Evolutionary conservation across 2,329 filamentous ascomycete genomes (phyloP).

Genomic region (Xylariaceae sp.): DNA sequence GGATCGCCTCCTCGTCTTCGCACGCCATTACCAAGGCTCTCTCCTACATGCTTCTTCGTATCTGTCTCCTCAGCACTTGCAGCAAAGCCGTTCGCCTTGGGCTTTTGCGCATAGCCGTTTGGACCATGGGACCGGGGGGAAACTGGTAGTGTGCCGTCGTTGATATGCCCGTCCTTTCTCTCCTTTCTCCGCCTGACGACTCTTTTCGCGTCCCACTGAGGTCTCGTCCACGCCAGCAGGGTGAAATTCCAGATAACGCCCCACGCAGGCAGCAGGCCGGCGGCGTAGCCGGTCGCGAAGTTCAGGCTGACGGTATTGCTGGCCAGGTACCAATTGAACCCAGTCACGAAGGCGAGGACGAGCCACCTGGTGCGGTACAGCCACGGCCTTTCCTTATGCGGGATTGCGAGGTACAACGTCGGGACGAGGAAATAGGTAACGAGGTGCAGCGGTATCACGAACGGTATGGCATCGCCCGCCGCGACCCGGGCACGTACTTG

Average conservation of each 20-base stretch:
- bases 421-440: slow-evolving; percentile 45
- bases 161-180: not conserved
- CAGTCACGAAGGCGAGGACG: slow-evolving; percentile 39
- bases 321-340: slow-evolving; percentile 41
- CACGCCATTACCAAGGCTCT: slow-evolving; percentile 1
- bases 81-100: not conserved
- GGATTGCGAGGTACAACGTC: slow-evolving; percentile 50
- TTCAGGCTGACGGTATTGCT: slow-evolving; percentile 44
- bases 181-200: slow-evolving; percentile 34
- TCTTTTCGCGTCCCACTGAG: slow-evolving; percentile 53
- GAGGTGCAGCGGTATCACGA: slow-evolving; percentile 49
- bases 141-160: not conserved
- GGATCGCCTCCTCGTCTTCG: slow-evolving; percentile 8
- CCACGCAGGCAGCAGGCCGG: slow-evolving; percentile 47
- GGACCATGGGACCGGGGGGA: no score
- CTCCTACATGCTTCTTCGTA: slow-evolving; percentile 2
- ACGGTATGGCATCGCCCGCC: slow-evolving; percentile 39
- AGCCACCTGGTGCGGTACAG: slow-evolving; percentile 46
- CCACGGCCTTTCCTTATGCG: slow-evolving; percentile 46
- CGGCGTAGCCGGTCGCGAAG: slow-evolving; percentile 44
- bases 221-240: slow-evolving; percentile 48
- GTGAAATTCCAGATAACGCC: slow-evolving; percentile 44
- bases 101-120: not conserved
- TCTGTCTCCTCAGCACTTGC: not conserved
- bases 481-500: slow-evolving; percentile 28